A percentile compares a stretch with the other conserved stretches of the same genome.
Conservation (phyloP, 768 basidiomycete species). For the Suillus clintonianus region DNA sequence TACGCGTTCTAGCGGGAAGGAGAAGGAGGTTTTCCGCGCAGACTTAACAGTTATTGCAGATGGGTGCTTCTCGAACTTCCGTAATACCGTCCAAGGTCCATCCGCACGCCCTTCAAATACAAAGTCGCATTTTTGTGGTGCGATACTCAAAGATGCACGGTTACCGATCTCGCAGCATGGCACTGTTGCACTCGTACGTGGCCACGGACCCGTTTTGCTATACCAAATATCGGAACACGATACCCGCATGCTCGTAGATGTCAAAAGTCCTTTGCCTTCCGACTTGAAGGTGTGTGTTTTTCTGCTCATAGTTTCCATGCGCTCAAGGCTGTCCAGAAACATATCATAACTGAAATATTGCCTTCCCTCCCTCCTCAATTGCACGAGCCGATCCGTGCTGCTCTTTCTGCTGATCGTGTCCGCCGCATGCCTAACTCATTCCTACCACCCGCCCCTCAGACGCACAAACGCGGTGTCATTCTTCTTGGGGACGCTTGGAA, state of each 20-base stretch:
- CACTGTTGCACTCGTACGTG: conserved; percentile 80
- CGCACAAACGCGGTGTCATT: conserved; percentile 67
- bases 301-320: conserved; percentile 1
- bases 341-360: conserved; percentile 72
- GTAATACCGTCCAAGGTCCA: conserved; percentile 62
- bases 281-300: conserved; percentile 63
- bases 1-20: conserved; percentile 38
- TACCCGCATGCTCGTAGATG: conserved; percentile 92
- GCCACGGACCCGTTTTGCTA: conserved; percentile 83
- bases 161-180: conserved; percentile 79
- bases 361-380: conserved; percentile 81
- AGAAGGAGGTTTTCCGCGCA: conserved; percentile 63
- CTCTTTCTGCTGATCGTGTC: conserved; percentile 79
- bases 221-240: conserved; percentile 91
- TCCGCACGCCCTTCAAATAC: conserved; percentile 51
- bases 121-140: conserved; percentile 83
- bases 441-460: conserved; percentile 78
- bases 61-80: conserved; percentile 94
- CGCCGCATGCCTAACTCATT: conserved; percentile 96
- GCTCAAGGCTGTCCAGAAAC: conserved; percentile 41
- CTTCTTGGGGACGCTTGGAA: conserved; percentile 97
- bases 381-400: conserved; percentile 61
- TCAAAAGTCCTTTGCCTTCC: conserved; percentile 80
- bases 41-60: conserved; percentile 89
- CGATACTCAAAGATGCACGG: conserved; percentile 73